These are phyloP conservation scores for Polytrichum formosum DNA, from an alignment of 225 moss, liverwort and hornwort genomes.

Conservation along the genomic window DNA sequence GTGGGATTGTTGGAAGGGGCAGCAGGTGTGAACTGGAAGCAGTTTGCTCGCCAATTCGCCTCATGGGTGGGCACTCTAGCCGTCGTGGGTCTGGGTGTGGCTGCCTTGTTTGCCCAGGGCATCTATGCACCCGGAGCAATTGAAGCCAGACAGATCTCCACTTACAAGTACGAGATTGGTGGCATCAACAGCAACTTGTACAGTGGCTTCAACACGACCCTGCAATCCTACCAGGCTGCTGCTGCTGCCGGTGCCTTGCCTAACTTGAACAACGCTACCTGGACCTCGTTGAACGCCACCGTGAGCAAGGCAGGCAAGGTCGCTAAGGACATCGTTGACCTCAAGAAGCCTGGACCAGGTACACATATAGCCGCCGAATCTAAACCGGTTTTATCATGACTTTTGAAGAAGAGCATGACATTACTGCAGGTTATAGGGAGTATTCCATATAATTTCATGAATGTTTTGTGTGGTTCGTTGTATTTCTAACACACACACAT, in stretches of 20 bases:
- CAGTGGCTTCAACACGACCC: constrained; percentile 38
- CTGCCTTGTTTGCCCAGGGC: constrained; percentile 47
- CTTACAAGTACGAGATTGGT: constrained; percentile 24
- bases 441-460: neutral
- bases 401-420: neutral
- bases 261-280: constrained; percentile 9
- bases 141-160: constrained; percentile 10
- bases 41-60: constrained; percentile 38
- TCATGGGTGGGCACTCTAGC: constrained; percentile 44
- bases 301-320: constrained; percentile 17
- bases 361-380: neutral
- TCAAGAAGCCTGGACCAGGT: constrained; percentile 28
- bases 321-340: constrained; percentile 24
- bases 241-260: constrained; percentile 20
- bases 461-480: neutral
- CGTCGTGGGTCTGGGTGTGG: constrained; percentile 38
- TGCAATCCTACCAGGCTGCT: constrained; percentile 27
- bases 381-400: neutral
- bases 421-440: neutral
- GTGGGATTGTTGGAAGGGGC: constrained; percentile 60
- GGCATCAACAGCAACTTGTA: constrained; percentile 25
- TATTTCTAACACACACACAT: neutral
- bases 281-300: constrained; percentile 34
- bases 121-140: constrained; percentile 45
- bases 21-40: constrained; percentile 54